Evolutionary conservation across 2,329 filamentous ascomycete genomes (phyloP), one percentile per base, ranked within the genome.

Genomic region (Amesomyces nigricolor): DNA sequence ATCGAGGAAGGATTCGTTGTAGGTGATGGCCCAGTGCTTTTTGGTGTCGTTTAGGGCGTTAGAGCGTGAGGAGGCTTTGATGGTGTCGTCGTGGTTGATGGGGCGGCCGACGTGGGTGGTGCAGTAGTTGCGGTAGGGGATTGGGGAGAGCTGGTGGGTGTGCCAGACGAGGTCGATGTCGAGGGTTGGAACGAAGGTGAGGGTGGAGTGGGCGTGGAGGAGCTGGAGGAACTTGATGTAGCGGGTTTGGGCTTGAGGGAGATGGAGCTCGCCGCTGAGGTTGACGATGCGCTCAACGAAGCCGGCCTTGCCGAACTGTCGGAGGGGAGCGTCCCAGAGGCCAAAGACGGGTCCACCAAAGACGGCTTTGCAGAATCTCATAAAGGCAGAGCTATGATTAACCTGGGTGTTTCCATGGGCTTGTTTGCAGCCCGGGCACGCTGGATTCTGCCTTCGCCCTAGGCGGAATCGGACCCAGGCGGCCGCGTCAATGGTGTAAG

Each of bases 81-180:
- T 54, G 22, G 51, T 38, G 49, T 57, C 58, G 40, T 59, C 51
- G 49, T 59, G 58, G 19, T 46, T 46, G 37, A 59, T 42, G 3
- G 19, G 35, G 2, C 44, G 44, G 26, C 54, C 58, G 44, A 59
- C 26, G 22, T 57, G 46, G 7, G 2, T 14, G n/a, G 13, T n/a
- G 39, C 58, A 59, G 26, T 59, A 59, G 10, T 14, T 29, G 10
- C 22, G n/a, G 40, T 59, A 59, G 9, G 51, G 51, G 13, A 11
- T 14, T 1, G 58, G 58, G 17, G 44, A 14, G 16, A 59, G 51
- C 37, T 59, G 58, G 46, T 59, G 58, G 14, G 58, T 57, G 49
- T 59, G 58, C 58, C 54, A 59, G 30, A 59, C 26, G 16, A 57
- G 55, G 32, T 59, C 58, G 35, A 59, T 57, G 48, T 59, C 58